A percentile compares a stretch with the other conserved stretches of the same genome.
These are phyloP conservation scores for Coemansia sp. DNA, from an alignment of 192 early-diverging fungal genomes.

Conservation along the genomic window DNA sequence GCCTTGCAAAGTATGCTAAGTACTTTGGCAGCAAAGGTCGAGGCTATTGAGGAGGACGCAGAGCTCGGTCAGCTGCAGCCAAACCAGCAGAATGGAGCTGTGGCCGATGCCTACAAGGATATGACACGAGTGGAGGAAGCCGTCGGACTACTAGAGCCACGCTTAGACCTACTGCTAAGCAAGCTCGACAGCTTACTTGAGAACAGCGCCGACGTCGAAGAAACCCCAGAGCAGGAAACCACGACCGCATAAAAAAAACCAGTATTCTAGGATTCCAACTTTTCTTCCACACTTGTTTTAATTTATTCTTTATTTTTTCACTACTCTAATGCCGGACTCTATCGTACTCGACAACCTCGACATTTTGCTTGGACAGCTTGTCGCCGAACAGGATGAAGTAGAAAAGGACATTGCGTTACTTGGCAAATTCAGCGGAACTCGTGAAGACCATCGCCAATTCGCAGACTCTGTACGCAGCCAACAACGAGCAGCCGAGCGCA, in stretches of 20 bases:
- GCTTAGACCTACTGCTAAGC: conserved; percentile 29
- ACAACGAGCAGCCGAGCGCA: conserved; percentile 39
- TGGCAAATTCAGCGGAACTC: conserved; percentile 31
- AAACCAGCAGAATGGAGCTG: neutral
- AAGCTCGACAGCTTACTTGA: conserved; percentile 35
- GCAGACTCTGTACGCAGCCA: conserved; percentile 48
- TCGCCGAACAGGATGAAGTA: conserved; percentile 27
- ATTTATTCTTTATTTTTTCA: neutral
- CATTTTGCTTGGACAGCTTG: conserved; percentile 16
- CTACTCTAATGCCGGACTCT: neutral
- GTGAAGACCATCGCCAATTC: conserved; percentile 33
- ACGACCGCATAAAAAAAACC: neutral
- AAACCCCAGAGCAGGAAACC: neutral
- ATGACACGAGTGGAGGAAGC: conserved; percentile 25
- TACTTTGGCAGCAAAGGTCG: conserved; percentile 16
- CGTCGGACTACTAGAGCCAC: conserved; percentile 27
- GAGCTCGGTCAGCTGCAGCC: neutral
- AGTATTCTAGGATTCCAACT: neutral
- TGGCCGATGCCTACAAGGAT: conserved; percentile 37
- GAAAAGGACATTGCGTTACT: conserved; percentile 31
- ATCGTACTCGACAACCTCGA: conserved; percentile 1
- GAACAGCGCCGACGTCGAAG: neutral
- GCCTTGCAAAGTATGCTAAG: conserved; percentile 23
- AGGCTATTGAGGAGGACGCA: conserved; percentile 11
- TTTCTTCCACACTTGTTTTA: conserved; percentile 1